phyloP scores from a whole-genome alignment of 2,329 filamentous ascomycete genomes.

The Talaromyces sp. region DNA sequence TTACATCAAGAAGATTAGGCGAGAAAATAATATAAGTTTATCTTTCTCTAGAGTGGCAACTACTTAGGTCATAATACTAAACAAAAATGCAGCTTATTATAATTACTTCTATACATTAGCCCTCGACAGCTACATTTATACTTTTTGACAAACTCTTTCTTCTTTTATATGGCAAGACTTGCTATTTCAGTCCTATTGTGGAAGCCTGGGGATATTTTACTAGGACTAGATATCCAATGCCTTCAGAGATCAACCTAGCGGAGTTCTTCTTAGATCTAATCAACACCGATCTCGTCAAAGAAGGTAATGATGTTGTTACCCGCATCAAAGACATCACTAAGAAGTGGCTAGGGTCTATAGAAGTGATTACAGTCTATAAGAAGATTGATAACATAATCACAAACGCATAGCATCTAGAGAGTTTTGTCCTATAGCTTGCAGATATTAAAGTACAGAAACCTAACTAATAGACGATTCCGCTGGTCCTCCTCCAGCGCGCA shows the following conservation, averaged over 20 bases:
- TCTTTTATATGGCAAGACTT: conserved; percentile 65
- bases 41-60: too few species aligned
- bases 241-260: conserved; percentile 72
- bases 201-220: too few species aligned
- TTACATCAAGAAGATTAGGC: conserved; percentile 65
- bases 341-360: not conserved
- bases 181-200: conserved; percentile 75
- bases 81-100: conserved; percentile 65
- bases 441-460: not conserved
- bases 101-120: conserved; percentile 80
- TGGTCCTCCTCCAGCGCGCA: conserved; percentile 70
- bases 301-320: conserved; percentile 1
- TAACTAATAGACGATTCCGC: conserved; percentile 23
- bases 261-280: conserved; percentile 76
- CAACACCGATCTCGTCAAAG: conserved; percentile 58
- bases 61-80: too few species aligned
- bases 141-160: conserved; percentile 77
- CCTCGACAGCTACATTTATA: conserved; percentile 72
- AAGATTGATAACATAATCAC: too few species aligned
- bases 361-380: too few species aligned
- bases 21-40: conserved; percentile 62
- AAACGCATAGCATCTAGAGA: not conserved
- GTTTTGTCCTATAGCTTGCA: not conserved
- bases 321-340: conserved; percentile 2
- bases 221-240: too few species aligned